These are phyloP conservation scores for Sugiyamaella paludigena DNA, from an alignment of 1,139 yeast genomes.

Conservation along the genomic window DNA sequence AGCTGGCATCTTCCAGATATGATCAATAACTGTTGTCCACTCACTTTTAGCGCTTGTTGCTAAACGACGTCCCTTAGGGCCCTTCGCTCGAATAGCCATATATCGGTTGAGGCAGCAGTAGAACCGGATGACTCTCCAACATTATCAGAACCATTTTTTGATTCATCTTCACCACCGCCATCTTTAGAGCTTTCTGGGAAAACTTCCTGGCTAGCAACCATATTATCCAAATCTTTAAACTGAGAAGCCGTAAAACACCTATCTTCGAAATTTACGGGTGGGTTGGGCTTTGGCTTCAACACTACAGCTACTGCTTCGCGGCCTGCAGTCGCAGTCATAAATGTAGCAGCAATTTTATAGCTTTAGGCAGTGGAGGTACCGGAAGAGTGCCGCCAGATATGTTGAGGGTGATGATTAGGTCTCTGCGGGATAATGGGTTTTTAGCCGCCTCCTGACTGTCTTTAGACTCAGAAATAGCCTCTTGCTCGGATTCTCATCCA, in stretches of 20 bases:
- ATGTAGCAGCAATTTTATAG: slow-evolving; percentile 16
- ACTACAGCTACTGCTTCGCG: slow-evolving; percentile 16
- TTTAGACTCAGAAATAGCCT: too few relatives aligned
- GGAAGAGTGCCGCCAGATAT: background rate
- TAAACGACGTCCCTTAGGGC: slow-evolving; percentile 75
- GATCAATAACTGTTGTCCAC: slow-evolving; percentile 24
- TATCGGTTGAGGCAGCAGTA: slow-evolving; percentile 33
- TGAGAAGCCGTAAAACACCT: slow-evolving; percentile 36
- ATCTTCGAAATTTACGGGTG: slow-evolving; percentile 28
- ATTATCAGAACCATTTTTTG: slow-evolving; percentile 2
- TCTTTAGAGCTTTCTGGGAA: slow-evolving; percentile 24
- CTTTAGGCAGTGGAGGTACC: slow-evolving; percentile 16
- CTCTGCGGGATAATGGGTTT: too few relatives aligned
- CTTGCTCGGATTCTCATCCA: background rate
- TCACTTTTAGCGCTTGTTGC: slow-evolving; percentile 49
- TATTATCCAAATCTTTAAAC: slow-evolving; percentile 36
- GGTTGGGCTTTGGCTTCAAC: slow-evolving; percentile 28
- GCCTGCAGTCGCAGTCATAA: slow-evolving; percentile 13
- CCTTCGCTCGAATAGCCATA: slow-evolving; percentile 57
- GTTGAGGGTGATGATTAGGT: background rate
- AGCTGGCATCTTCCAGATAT: slow-evolving; percentile 29
- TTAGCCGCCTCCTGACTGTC: too few relatives aligned
- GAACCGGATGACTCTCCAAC: slow-evolving; percentile 13
- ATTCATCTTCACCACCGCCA: slow-evolving; percentile 15
- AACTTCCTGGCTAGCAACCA: slow-evolving; percentile 30